phyloP scores from a whole-genome alignment of 495 filamentous ascomycete species.

The Aspergillus taichungensis region DNA sequence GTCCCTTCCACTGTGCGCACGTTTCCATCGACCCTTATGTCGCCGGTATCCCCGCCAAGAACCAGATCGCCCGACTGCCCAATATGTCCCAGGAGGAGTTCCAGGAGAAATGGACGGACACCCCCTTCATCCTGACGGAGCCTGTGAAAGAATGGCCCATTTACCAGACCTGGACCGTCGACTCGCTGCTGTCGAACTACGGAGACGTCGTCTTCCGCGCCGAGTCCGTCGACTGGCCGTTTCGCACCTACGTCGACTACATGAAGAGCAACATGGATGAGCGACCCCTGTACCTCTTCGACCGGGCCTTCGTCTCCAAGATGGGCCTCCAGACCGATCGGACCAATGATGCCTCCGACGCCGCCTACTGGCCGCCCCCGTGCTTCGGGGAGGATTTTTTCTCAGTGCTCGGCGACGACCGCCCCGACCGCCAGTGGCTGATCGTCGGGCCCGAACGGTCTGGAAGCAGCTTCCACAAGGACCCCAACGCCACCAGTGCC shows the following conservation, averaged over 20 bases:
- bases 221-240: constrained; percentile 88
- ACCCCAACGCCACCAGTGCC: constrained; percentile 68
- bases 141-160: constrained; percentile 81
- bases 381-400: constrained; percentile 91
- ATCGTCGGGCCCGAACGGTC: constrained; percentile 85
- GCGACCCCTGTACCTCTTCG: constrained; percentile 89
- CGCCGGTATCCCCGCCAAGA: constrained; percentile 59
- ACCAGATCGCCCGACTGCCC: constrained; percentile 61
- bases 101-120: constrained; percentile 61
- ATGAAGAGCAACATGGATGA: constrained; percentile 79
- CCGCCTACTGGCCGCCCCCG: constrained; percentile 71
- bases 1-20: constrained; percentile 85
- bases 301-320: constrained; percentile 78
- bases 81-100: constrained; percentile 69
- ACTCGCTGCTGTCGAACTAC: constrained; percentile 54
- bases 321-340: constrained; percentile 61
- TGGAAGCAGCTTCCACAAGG: constrained; percentile 94
- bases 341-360: constrained; percentile 29
- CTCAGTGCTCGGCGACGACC: constrained; percentile 63
- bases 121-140: constrained; percentile 80
- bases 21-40: constrained; percentile 57
- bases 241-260: constrained; percentile 72
- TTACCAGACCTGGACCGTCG: constrained; percentile 63
- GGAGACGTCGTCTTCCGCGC: constrained; percentile 66
- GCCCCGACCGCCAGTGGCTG: constrained; percentile 87